A percentile compares a stretch with the other conserved stretches of the same genome.
Evolutionary conservation across 495 filamentous ascomycete species (phyloP).

Genomic region (Penicillium desertorum): DNA sequence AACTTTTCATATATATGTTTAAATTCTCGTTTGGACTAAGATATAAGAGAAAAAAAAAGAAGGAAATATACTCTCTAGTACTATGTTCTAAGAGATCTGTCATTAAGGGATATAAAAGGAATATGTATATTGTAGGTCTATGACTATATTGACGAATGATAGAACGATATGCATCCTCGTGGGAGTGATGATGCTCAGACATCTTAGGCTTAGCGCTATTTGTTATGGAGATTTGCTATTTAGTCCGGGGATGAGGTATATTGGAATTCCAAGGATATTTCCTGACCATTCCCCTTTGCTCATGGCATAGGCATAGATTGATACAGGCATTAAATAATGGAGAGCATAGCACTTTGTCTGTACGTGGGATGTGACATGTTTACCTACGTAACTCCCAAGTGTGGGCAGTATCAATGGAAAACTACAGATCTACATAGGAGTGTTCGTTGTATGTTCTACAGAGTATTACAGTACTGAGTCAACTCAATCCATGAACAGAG

Average conservation of each 20-base stretch:
- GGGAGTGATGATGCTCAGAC: neutral
- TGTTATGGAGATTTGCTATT: neutral
- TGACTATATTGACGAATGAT: conserved; percentile 36
- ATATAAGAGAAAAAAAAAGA: neutral
- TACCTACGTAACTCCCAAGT: neutral
- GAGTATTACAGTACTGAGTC: neutral
- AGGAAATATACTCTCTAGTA: too few species aligned
- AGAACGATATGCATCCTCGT: conserved; percentile 58
- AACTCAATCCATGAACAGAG: conserved; percentile 9
- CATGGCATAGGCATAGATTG: neutral
- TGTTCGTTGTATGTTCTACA: neutral
- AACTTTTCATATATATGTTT: conserved; percentile 1
- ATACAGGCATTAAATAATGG: neutral
- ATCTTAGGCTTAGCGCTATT: neutral
- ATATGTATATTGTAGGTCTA: conserved; percentile 16
- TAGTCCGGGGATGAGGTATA: neutral
- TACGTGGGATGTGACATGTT: neutral
- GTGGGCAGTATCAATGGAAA: neutral
- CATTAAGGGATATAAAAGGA: conserved; percentile 17
- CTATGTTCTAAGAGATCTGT: neutral
- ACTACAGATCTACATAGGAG: neutral
- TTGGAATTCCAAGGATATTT: neutral
- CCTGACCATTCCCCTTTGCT: neutral
- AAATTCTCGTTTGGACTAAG: conserved; percentile 14
- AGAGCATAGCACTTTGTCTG: neutral